Evolutionary conservation across 108 stramenopile genomes (phyloP).

Genomic region (Stephanodiscus triporus): DNA sequence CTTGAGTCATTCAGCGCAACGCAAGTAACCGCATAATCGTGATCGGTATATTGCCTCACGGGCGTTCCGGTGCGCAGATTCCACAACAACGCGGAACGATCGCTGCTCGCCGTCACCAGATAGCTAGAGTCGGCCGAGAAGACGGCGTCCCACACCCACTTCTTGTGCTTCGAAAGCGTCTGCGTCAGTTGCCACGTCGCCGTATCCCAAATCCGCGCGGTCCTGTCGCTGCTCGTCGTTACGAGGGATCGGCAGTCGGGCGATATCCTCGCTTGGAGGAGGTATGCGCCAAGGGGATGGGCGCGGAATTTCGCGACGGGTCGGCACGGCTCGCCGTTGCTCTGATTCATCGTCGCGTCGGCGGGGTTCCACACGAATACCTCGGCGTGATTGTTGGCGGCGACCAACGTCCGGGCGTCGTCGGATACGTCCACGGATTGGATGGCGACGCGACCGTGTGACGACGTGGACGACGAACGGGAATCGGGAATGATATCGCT

Average conservation of each 20-base stretch:
- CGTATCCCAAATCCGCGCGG: conserved; percentile 90
- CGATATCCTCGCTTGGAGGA: conserved; percentile 78
- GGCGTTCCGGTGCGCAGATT: conserved; percentile 92
- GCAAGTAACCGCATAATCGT: conserved; percentile 93
- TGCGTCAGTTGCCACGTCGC: conserved; percentile 79
- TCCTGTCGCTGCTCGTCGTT: conserved; percentile 92
- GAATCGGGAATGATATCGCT: conserved; percentile 74
- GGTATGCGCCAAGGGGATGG: conserved; percentile 75
- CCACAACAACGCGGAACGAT: conserved; percentile 92
- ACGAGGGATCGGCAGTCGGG: conserved; percentile 88
- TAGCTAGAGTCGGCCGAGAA: conserved; percentile 97
- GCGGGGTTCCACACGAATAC: conserved; percentile 89
- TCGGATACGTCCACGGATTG: conserved; percentile 88
- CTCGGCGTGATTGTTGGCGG: conserved; percentile 85
- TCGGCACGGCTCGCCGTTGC: conserved; percentile 16
- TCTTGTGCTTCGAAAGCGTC: conserved; percentile 78
- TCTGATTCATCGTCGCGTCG: conserved; percentile 22
- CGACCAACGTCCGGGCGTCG: conserved; percentile 77
- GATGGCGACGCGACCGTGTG: conserved; percentile 68
- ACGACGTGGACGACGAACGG: conserved; percentile 44
- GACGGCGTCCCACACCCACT: conserved; percentile 98
- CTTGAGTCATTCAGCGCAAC: conserved; percentile 97
- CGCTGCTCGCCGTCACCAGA: conserved; percentile 94
- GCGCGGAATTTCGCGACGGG: conserved; percentile 80
- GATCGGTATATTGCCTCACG: conserved; percentile 91